Conservation (phyloP, 495 filamentous ascomycete genomes). For the Podospora pseudopauciseta region DNA sequence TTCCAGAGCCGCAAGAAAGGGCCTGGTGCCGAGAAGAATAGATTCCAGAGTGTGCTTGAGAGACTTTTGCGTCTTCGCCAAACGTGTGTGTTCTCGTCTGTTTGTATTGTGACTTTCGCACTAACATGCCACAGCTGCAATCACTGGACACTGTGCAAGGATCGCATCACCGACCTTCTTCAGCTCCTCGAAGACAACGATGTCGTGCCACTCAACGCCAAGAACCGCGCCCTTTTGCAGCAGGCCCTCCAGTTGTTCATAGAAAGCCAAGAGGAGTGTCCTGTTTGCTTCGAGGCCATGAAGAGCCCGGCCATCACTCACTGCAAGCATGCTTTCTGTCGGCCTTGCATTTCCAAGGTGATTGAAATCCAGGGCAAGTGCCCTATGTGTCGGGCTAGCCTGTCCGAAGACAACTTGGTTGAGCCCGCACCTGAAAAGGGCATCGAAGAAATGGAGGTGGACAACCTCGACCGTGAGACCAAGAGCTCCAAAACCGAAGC, state of each 20-base stretch:
- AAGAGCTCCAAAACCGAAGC: slow-evolving; percentile 83
- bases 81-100: slow-evolving; percentile 29
- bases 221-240: slow-evolving; percentile 71
- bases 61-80: slow-evolving; percentile 81
- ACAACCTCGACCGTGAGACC: slow-evolving; percentile 55
- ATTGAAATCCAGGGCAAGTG: slow-evolving; percentile 80
- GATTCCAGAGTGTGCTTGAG: slow-evolving; percentile 65
- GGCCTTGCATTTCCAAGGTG: slow-evolving; percentile 70
- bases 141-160: slow-evolving; percentile 78
- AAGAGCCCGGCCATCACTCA: slow-evolving; percentile 78
- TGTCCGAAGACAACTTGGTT: slow-evolving; percentile 59
- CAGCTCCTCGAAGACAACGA: slow-evolving; percentile 61
- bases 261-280: slow-evolving; percentile 78
- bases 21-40: slow-evolving; percentile 39
- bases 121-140: slow-evolving; percentile 46
- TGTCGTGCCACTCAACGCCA: slow-evolving; percentile 65
- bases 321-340: slow-evolving; percentile 81
- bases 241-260: slow-evolving; percentile 74
- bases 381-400: slow-evolving; percentile 78
- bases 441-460: slow-evolving; percentile 37
- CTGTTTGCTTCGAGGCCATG: slow-evolving; percentile 74
- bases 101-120: not conserved
- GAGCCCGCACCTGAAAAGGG: slow-evolving; percentile 58
- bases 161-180: slow-evolving; percentile 67
- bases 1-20: slow-evolving; percentile 45